Conservation (phyloP, 2,329 filamentous ascomycete species). For the Verticillium nonalfalfae region DNA sequence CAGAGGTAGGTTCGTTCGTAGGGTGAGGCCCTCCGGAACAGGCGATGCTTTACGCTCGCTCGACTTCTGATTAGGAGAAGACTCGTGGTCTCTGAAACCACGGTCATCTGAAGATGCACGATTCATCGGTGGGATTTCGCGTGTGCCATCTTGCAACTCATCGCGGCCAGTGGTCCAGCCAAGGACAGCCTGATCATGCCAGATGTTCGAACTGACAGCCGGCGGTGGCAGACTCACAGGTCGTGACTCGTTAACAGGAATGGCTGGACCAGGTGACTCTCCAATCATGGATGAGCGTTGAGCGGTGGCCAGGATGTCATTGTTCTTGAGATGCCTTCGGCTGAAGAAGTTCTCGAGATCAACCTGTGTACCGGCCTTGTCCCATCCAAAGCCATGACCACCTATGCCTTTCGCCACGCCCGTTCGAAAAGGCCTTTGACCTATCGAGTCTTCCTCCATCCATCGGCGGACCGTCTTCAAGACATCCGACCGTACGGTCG, state of each 20-base stretch:
- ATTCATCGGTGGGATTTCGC: background rate
- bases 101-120: background rate
- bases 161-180: constrained; percentile 17
- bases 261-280: background rate
- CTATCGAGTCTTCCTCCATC: constrained; percentile 59
- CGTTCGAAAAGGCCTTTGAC: constrained; percentile 40
- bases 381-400: constrained; percentile 55
- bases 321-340: constrained; percentile 17
- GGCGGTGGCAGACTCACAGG: background rate
- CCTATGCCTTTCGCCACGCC: constrained; percentile 27
- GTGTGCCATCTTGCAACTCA: background rate
- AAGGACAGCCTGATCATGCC: constrained; percentile 16
- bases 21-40: background rate
- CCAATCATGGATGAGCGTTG: constrained; percentile 10
- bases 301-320: constrained; percentile 4
- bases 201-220: background rate
- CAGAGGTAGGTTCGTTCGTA: background rate
- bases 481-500: constrained; percentile 44
- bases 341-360: constrained; percentile 40
- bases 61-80: background rate
- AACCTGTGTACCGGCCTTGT: constrained; percentile 43
- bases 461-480: constrained; percentile 55
- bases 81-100: background rate
- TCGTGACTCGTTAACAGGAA: constrained; percentile 2
- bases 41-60: background rate